A percentile compares a stretch with the other conserved stretches of the same genome.
Conservation (phyloP, 768 basidiomycete genomes). For the Lanmaoa pseudosensibilis region DNA sequence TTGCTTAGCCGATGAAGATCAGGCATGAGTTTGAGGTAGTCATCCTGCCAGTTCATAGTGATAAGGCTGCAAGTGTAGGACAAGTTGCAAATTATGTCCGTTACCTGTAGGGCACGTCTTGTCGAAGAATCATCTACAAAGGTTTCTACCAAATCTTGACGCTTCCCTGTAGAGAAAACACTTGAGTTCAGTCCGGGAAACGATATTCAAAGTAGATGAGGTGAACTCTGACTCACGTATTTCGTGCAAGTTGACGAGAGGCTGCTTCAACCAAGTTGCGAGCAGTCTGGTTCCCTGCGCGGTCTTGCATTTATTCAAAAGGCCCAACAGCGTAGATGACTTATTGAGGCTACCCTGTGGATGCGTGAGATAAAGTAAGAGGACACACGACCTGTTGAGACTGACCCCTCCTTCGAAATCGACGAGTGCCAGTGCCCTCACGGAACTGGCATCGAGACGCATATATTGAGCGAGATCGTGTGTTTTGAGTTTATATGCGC, state of each 20-base stretch:
- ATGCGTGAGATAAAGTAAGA: too few species aligned
- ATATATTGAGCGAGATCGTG: constrained; percentile 95
- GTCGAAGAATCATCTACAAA: constrained; percentile 79
- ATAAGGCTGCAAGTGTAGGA: background rate
- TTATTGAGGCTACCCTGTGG: constrained; percentile 60
- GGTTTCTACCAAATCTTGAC: constrained; percentile 85
- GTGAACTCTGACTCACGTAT: constrained; percentile 59
- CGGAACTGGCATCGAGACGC: constrained; percentile 92
- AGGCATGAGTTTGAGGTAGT: constrained; percentile 87
- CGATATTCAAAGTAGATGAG: background rate
- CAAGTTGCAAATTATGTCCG: background rate
- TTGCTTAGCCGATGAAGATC: constrained; percentile 92
- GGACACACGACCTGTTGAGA: background rate
- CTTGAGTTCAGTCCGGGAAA: background rate
- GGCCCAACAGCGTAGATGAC: constrained; percentile 83
- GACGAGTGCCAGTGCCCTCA: constrained; percentile 84
- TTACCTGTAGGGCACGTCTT: constrained; percentile 76
- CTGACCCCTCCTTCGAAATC: constrained; percentile 55
- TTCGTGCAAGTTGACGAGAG: constrained; percentile 89
- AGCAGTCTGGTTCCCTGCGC: constrained; percentile 88
- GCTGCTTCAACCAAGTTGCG: constrained; percentile 94
- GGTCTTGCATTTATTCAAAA: constrained; percentile 95
- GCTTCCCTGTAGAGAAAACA: constrained; percentile 52
- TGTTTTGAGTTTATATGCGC: constrained; percentile 74
- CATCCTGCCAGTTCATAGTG: constrained; percentile 53